phyloP scores from a whole-genome alignment of 192 early-diverging fungal species.

The Coemansia sp. region DNA sequence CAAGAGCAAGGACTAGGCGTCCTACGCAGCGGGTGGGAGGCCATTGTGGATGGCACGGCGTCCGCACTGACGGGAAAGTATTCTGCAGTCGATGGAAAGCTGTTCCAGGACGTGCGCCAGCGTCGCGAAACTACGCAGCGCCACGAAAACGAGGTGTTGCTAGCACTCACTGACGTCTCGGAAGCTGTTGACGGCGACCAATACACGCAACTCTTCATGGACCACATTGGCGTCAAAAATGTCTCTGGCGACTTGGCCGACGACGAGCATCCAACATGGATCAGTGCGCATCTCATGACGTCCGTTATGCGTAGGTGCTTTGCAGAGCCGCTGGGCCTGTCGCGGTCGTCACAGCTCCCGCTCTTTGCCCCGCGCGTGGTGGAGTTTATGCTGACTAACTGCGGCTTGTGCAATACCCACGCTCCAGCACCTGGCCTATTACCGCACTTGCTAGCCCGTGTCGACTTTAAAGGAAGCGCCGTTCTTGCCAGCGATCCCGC shows the following conservation, averaged over 20 bases:
- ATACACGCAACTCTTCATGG: constrained; percentile 54
- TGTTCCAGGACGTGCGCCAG: constrained; percentile 23
- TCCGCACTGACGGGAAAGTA: background rate
- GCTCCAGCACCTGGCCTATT: constrained; percentile 51
- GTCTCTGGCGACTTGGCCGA: constrained; percentile 3
- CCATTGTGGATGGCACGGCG: constrained; percentile 44
- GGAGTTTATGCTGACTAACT: constrained; percentile 53
- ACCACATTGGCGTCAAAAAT: constrained; percentile 39
- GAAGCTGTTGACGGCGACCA: constrained; percentile 50
- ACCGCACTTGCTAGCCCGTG: constrained; percentile 49
- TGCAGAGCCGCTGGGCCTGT: constrained; percentile 53
- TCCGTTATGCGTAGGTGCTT: constrained; percentile 58
- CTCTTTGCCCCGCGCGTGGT: constrained; percentile 53
- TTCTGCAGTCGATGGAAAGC: constrained; percentile 10
- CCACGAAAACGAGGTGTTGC: constrained; percentile 51
- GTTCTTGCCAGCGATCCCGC: constrained; percentile 32
- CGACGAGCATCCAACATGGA: constrained; percentile 35
- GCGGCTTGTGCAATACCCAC: constrained; percentile 52
- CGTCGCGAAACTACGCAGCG: constrained; percentile 46
- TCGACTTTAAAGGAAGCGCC: constrained; percentile 22
- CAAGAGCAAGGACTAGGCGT: constrained; percentile 55
- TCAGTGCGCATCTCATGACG: constrained; percentile 55
- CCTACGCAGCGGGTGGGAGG: constrained; percentile 56
- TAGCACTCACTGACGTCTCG: constrained; percentile 47
- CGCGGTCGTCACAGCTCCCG: constrained; percentile 50